Base-by-base conservation (phyloP, 345 rosid species). In the Aquilaria sinensis region DNA sequence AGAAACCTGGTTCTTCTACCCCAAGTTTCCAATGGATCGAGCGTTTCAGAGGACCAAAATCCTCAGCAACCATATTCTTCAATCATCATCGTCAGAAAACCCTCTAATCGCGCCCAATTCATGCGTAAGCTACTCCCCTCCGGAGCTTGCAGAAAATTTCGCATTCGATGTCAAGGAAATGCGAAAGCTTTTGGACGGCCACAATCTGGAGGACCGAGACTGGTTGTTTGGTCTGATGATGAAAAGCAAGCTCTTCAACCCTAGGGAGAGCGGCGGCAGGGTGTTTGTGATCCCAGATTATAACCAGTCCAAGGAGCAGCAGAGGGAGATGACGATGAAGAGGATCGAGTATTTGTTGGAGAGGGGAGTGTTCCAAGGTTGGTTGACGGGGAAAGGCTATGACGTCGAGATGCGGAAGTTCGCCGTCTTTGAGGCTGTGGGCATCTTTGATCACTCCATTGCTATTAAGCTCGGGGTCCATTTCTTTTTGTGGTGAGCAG, bases 291-390 rank as follows among this genome's bases (percentile, higher is more conserved):
- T 70, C 47, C 90, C 97, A 8, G 95, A 90, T 66, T 90, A 75
- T 55, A 90, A 90, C 73, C 97, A 90, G 81, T 63, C 96, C 33
- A 93, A 80, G 97, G 98, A 88, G 78, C 96, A 88, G 59, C 98
- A 93, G 71, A 72, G 98, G 9, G 96, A 90, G 80, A 78, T 86
- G 63, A 93, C 96, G 0, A 73, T 79, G 97, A 84, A 60, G 63
- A 75, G 97, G 69, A 77, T 93, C 59, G 70, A 45, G 56, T 86
- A 74, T 53, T 56, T 93, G 74, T 63, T 69, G 2, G 96, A 88
- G 47, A 74, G 64, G 60, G 95, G 94, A 2, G 92, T 77, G 9
- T 93, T 83, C 58, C 43, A 76, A 10, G 92, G 95, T 1, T 93
- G 96, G 96, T 71, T 93, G 70, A 93, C 94, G 2, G 81, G 34